Conservation (phyloP, 306 rosid species). For the Hippophae tibetana region DNA sequence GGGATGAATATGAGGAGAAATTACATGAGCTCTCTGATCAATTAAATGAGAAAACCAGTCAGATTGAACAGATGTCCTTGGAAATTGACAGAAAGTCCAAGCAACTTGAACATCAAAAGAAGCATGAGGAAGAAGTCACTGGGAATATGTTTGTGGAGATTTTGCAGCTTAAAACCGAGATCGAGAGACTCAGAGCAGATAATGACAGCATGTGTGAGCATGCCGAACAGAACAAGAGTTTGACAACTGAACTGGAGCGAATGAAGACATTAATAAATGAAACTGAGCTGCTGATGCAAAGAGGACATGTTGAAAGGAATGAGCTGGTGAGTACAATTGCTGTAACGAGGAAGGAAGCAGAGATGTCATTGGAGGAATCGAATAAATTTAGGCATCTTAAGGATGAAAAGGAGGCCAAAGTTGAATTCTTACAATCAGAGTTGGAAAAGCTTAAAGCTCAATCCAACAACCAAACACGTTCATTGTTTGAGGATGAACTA, state of each 20-base stretch:
- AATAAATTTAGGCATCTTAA: constrained; percentile 31
- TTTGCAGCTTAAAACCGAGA: constrained; percentile 38
- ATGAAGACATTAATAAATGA: constrained; percentile 46
- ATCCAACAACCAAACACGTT: constrained; percentile 38
- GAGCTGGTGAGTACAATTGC: constrained; percentile 45
- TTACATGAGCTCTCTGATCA: constrained; percentile 41
- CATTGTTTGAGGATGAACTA: constrained; percentile 48
- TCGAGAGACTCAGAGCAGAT: constrained; percentile 43
- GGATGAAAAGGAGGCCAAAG: constrained; percentile 43
- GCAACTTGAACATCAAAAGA: constrained; percentile 47
- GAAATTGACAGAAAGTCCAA: constrained; percentile 54
- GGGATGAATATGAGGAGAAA: constrained; percentile 39
- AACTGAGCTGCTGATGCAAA: constrained; percentile 36
- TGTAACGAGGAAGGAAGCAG: constrained; percentile 48
- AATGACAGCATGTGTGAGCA: constrained; percentile 32
- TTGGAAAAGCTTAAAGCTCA: constrained; percentile 50
- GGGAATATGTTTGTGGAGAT: constrained; percentile 49
- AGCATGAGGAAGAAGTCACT: constrained; percentile 37
- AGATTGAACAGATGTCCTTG: constrained; percentile 38
- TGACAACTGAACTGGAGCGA: constrained; percentile 41
- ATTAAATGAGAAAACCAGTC: constrained; percentile 37
- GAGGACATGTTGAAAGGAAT: constrained; percentile 43
- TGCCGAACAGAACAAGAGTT: constrained; percentile 35
- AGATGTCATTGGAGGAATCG: constrained; percentile 38
- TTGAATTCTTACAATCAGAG: constrained; percentile 43